Conservation (phyloP, 2,329 filamentous ascomycete genomes). For the Colletotrichum theobromicola region DNA sequence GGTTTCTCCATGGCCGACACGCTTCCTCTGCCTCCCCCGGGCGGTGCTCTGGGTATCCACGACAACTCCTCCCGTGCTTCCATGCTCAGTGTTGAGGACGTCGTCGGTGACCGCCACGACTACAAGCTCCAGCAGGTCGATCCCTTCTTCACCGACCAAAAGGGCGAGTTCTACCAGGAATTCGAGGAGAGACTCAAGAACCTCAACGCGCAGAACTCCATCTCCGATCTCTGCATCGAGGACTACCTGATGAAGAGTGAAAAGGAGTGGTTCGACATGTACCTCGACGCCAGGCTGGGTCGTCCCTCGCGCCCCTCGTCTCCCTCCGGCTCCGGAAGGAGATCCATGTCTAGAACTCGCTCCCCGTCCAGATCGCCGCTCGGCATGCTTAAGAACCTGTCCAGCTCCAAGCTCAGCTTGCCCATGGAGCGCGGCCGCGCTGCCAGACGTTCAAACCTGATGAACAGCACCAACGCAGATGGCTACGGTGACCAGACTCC, state of each 20-base stretch:
- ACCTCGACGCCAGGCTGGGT: constrained; percentile 63
- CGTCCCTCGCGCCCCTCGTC: constrained; percentile 41
- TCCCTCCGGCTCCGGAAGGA: constrained; percentile 24
- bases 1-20: constrained; percentile 27
- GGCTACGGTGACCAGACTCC: constrained; percentile 6
- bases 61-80: constrained; percentile 37
- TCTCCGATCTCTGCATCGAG: constrained; percentile 66
- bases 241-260: constrained; percentile 68
- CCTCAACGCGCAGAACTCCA: constrained; percentile 60
- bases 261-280: constrained; percentile 68
- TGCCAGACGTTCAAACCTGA: constrained; percentile 2
- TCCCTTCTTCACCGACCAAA: constrained; percentile 70
- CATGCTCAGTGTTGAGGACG: constrained; percentile 58
- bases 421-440: constrained; percentile 10
- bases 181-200: constrained; percentile 63
- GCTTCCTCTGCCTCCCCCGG: constrained; percentile 27
- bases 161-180: constrained; percentile 62
- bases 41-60: constrained; percentile 10
- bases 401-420: constrained; percentile 14
- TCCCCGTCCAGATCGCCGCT: constrained; percentile 12
- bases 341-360: not conserved
- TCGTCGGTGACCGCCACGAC: constrained; percentile 66
- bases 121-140: constrained; percentile 70
- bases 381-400: constrained; percentile 16
- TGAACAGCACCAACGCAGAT: constrained; percentile 1